Base-by-base conservation (phyloP, 2,329 filamentous ascomycete genomes). In the Arthroderma sp. region DNA sequence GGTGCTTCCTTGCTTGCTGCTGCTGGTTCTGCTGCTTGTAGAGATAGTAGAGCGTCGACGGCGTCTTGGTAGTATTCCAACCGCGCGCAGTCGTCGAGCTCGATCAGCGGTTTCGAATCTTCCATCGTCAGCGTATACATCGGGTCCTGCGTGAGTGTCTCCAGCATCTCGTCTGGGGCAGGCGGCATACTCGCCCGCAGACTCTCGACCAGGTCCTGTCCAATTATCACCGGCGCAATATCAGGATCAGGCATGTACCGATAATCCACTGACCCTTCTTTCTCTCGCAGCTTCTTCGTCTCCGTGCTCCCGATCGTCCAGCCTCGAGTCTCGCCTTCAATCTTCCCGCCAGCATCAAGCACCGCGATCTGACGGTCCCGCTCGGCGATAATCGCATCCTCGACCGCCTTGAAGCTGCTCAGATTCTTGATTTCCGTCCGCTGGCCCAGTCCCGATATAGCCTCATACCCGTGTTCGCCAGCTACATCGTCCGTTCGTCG, bases 191-290 rank as follows among this genome's bases (percentile, higher is more conserved):
- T 85, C 0, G 71, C 63, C 19, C 71, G 73, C 13, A 97, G 76
- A 61, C 84, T 77, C 4, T 77, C 67, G 3, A 96, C 75, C 0
- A 97, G 76, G 58, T 87, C 83, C 59, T 74, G 67, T 6, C 83
- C 84, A 60, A 98, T 86, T 1, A 90, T 68, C 1, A 98, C 77
- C 1, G 93, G 89, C 0, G 82, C 80, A 13, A 98, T 78, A 68
- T 98, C 93, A 4, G 93, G 88, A 69, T 98, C 93, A 0, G 93
- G 91, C 91, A 98, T 97, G 68, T 98, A 98, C 43, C 93, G 81
- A 71, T 98, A 98, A 71, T 98, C 93, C 4, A 97, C 90, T 67
- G 95, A 91, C 52, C 93, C 93, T 70, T 97, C 93, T 70, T 98
- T 98, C 25, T 89, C 89, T 65, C 93, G 81, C 44, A 98, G 75